Base-by-base conservation (phyloP, 371 early-diverging fungal genomes). In the Mucor circinelloides region DNA sequence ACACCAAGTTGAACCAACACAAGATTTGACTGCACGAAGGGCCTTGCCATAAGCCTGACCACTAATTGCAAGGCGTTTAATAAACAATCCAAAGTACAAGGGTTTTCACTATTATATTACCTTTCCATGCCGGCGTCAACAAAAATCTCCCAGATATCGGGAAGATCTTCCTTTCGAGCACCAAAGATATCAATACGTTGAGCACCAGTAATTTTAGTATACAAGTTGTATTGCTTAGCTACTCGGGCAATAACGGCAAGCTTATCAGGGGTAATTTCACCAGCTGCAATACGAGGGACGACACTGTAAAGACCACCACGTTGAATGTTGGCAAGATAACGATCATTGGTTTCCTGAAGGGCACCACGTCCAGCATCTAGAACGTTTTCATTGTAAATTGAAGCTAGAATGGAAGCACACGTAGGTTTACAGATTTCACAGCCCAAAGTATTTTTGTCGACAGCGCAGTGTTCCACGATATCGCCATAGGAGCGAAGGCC, bases 21-120 rank as follows among this genome's bases (percentile, higher is more conserved):
- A 90, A 48, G 85, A 85, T 69, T 90, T 90, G 73, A 90, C 90
- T 13, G 90, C 90, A 60, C 90, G 84, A n/a, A 90, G 74, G 10
- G 89, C 75, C 69, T 90, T 90, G 32, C 90, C 90, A 58, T 90
- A 90, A 60, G 90, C 90, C 46, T 90, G 90, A 34, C 90, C 90
- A 63, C 85, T 83, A 67, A 8, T 34, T 82, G 23, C 0, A 34
- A 32, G 50, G 13, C 17, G 15, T 34, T 50, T 15, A 34, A 19
- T 52, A 50, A 42, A 5, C 21, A 25, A 34, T 80, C 58, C 83
- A 73, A 46, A 87, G 76, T 65, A 21, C 87, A 21, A 3, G 19
- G 2, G 1, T 21, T 48, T 2, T 21, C 8, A 5, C 9, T 21
- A 79, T 5, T 13, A 55, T 81, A 81, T 70, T 60, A 75, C 75